These are phyloP conservation scores for Prototheca stagnorum DNA, from an alignment of 163 green algal species.

Conservation along the genomic window DNA sequence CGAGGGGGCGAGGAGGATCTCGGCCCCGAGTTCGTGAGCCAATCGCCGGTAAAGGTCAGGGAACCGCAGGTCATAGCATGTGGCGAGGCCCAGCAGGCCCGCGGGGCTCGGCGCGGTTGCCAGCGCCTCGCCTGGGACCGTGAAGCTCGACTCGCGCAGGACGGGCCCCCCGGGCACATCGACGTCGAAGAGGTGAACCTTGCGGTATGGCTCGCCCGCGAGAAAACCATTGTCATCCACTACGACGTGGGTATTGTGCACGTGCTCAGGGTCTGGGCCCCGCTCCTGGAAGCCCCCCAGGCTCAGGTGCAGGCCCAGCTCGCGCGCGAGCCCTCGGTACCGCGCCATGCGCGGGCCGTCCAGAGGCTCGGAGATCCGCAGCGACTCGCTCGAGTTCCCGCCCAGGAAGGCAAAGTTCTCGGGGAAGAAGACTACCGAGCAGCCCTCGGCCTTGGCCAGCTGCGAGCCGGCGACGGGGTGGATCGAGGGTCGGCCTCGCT, in stretches of 20 bases:
- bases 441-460: constrained; percentile 34
- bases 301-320: constrained; percentile 69
- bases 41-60: constrained; percentile 81
- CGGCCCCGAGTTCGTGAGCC: constrained; percentile 29
- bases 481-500: too few species aligned
- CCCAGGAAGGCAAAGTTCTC: constrained; percentile 85
- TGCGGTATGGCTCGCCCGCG: constrained; percentile 33
- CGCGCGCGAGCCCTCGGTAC: constrained; percentile 54
- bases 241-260: constrained; percentile 83
- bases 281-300: constrained; percentile 74
- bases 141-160: constrained; percentile 71
- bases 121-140: constrained; percentile 46
- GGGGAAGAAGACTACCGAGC: constrained; percentile 76
- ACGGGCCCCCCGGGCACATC: constrained; percentile 66
- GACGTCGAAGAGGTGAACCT: constrained; percentile 92
- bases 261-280: constrained; percentile 22
- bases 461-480: constrained; percentile 15
- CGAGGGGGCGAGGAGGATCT: constrained; percentile 58
- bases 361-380: constrained; percentile 53
- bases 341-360: constrained; percentile 53
- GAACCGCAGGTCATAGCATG: constrained; percentile 96
- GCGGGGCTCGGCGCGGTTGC: constrained; percentile 53
- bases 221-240: constrained; percentile 38
- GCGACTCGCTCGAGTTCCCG: constrained; percentile 20
- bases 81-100: constrained; percentile 60